Base-by-base conservation (phyloP, 441 rosid genomes). In the Viola pubescens region DNA sequence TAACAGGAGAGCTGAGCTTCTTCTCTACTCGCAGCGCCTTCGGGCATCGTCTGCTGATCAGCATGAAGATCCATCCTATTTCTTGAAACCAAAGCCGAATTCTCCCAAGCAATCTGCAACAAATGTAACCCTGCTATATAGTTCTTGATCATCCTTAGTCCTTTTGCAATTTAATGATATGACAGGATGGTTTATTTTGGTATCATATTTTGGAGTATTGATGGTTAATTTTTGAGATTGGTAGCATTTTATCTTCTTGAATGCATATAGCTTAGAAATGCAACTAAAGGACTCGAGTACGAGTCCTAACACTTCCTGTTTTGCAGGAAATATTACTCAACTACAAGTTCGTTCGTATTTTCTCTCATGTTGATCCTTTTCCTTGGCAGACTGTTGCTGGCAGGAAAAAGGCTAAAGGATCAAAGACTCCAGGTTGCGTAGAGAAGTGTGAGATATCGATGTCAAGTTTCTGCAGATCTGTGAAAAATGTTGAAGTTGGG, bases 1-100 rank as follows among this genome's bases (percentile, higher is more conserved):
- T 19, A 50, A 54, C 40, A 72, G 79, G 56, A 78, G 66, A 66
- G 74, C 81, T 52, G 62, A 70, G 75, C 82, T 78, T 59, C 85
- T 78, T 50, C 70, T 41, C 7, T 76, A 78, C 56, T 65, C 77
- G 9, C 73, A 59, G 45, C 13, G 58, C 54, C 79, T 78, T 2
- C 60, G 76, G 54, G 61, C 46, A 26, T 26, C 34, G 16, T 65
- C 82, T 14, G 73, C 72, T 54, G n/a, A 52, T 46, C 55, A 11
- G 11, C 53, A 12, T 26, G 64, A 14, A 46, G 74, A 16, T 39
- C 59, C 8, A 45, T 48, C 26, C 34, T 26, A 26, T 26, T 26
- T 26, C 34, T 68, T 51, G 7, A 52, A 37, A 55, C 53, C 75
- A 46, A 54, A 77, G 48, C 62, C 76, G 39, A 6, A 44, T 47